Conservation (phyloP, 257 asterid species). For the Nicotiana benthamiana region DNA sequence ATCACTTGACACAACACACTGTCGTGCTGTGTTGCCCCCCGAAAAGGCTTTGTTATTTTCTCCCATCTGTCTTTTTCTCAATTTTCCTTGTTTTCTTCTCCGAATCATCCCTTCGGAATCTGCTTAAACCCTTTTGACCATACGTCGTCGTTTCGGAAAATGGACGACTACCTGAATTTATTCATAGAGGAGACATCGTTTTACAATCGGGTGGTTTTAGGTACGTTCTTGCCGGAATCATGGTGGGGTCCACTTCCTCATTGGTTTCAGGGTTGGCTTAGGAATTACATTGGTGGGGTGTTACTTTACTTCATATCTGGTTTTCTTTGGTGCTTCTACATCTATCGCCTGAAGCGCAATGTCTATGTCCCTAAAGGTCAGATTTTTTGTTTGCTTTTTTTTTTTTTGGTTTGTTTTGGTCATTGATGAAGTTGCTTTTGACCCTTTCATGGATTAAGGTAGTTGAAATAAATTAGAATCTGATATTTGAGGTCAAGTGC, state of each 20-base stretch:
- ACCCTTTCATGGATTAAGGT: not conserved
- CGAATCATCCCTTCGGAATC: not conserved
- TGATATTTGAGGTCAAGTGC: not conserved
- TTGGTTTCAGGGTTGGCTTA: slow-evolving; percentile 69
- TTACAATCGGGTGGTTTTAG: slow-evolving; percentile 68
- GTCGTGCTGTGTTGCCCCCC: not conserved
- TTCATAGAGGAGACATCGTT: slow-evolving; percentile 74
- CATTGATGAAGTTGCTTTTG: not conserved
- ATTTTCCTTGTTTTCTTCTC: not conserved
- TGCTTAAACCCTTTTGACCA: not conserved
- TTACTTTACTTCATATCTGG: slow-evolving; percentile 61
- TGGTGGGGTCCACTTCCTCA: slow-evolving; percentile 63
- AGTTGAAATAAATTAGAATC: not conserved
- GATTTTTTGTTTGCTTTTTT: not conserved
- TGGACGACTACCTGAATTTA: slow-evolving; percentile 35
- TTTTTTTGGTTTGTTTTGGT: not conserved
- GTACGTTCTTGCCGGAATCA: slow-evolving; percentile 47
- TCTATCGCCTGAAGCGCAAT: slow-evolving; percentile 67
- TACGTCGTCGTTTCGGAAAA: too few relatives aligned
- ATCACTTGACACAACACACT: not conserved
- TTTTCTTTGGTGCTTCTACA: slow-evolving; percentile 66
- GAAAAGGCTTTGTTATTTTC: not conserved
- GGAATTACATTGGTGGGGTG: slow-evolving; percentile 75
- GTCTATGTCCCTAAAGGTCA: slow-evolving; percentile 72
- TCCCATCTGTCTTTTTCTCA: not conserved